Conservation (phyloP, 768 basidiomycete species). For the Mycena venus region DNA sequence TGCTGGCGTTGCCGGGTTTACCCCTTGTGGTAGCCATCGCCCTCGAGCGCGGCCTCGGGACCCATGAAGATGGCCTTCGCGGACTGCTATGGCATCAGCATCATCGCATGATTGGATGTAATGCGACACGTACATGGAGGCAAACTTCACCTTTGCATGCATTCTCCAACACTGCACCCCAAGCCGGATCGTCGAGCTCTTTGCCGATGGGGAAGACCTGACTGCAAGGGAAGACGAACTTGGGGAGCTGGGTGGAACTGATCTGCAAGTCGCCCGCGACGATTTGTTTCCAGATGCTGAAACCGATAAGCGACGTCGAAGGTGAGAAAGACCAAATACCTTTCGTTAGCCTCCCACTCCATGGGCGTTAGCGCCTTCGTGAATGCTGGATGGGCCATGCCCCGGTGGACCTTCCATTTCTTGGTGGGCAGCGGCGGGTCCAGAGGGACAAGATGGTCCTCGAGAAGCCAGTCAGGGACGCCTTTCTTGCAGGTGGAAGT, state of each 20-base stretch:
- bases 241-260: neutral
- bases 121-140: neutral
- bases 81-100: neutral
- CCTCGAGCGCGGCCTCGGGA: neutral
- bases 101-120: neutral
- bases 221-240: neutral
- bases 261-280: neutral
- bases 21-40: slow-evolving; percentile 16
- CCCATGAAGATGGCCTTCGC: slow-evolving; percentile 14
- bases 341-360: no score
- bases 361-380: neutral
- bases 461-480: no score
- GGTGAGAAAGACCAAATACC: no score
- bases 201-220: neutral
- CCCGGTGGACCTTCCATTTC: neutral
- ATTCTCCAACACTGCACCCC: no score
- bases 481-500: neutral
- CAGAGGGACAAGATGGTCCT: neutral
- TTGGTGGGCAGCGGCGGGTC: neutral
- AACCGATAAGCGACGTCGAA: neutral
- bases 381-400: neutral
- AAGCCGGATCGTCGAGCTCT: neutral
- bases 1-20: no score
- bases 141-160: neutral
- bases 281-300: neutral